A percentile compares a stretch with the other conserved stretches of the same genome.
These are phyloP conservation scores for Lasiosphaeria miniovina DNA, from an alignment of 495 filamentous ascomycete species.

Conservation along the genomic window DNA sequence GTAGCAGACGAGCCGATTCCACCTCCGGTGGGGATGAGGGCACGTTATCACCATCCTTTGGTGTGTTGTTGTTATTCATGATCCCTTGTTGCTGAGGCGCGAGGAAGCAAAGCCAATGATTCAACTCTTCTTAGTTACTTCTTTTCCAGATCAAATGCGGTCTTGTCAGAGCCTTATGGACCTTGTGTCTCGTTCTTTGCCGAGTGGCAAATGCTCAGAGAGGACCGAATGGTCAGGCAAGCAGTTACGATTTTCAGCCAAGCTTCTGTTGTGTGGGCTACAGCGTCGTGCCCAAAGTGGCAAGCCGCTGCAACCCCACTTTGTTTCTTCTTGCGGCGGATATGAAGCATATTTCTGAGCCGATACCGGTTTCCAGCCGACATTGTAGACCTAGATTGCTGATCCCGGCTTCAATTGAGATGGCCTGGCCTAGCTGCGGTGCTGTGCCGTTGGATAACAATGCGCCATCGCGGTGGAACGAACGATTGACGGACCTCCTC, in stretches of 20 bases:
- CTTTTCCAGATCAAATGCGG: not conserved
- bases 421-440: too few relatives aligned
- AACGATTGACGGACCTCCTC: too few relatives aligned
- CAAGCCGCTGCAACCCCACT: not conserved
- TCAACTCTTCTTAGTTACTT: not conserved
- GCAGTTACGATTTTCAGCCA: not conserved
- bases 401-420: too few relatives aligned
- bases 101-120: not conserved
- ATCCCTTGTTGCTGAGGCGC: not conserved
- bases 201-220: not conserved
- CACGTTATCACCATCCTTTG: not conserved
- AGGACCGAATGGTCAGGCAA: not conserved
- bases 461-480: too few relatives aligned
- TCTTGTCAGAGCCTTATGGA: too few relatives aligned
- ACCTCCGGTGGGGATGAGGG: constrained; percentile 7
- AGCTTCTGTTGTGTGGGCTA: not conserved
- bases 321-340: not conserved
- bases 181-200: too few relatives aligned
- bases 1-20: constrained; percentile 25
- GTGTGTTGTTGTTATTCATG: not conserved
- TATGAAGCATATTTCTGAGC: not conserved
- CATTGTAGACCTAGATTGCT: too few relatives aligned
- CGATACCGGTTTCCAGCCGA: too few relatives aligned
- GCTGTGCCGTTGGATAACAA: too few relatives aligned
- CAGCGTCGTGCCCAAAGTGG: not conserved